Conservation (phyloP, 331 rosid species). For the Malus hybrid region DNA sequence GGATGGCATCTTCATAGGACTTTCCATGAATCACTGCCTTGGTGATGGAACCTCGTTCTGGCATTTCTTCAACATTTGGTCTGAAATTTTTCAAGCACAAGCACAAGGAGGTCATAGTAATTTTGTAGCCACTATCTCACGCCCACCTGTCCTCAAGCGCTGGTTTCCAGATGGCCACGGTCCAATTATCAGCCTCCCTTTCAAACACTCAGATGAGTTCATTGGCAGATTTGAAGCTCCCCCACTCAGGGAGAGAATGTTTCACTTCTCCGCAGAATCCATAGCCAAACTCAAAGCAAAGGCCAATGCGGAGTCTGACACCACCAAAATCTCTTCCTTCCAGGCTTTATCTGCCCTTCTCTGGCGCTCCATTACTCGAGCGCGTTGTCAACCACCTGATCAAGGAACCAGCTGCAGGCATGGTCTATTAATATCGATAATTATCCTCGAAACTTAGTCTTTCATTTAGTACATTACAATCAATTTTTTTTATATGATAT, state of each 20-base stretch:
- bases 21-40: slow-evolving; percentile 41
- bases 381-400: neutral
- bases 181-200: slow-evolving; percentile 49
- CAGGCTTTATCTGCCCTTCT: slow-evolving; percentile 62
- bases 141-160: slow-evolving; percentile 33
- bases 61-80: slow-evolving; percentile 59
- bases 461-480: no score
- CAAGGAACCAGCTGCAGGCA: slow-evolving; percentile 21
- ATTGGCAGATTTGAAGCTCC: slow-evolving; percentile 41
- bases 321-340: slow-evolving; percentile 47
- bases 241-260: slow-evolving; percentile 42
- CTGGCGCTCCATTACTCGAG: slow-evolving; percentile 51
- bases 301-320: slow-evolving; percentile 41
- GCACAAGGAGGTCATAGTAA: neutral
- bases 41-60: slow-evolving; percentile 57
- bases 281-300: slow-evolving; percentile 48
- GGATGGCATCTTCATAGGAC: slow-evolving; percentile 54
- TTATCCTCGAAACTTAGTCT: no score
- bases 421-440: neutral
- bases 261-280: slow-evolving; percentile 46
- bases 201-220: slow-evolving; percentile 38
- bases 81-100: slow-evolving; percentile 35
- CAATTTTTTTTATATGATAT: no score
- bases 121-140: neutral
- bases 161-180: slow-evolving; percentile 50